Conservation (phyloP, 768 basidiomycete genomes). For the Heimioporus sp. region DNA sequence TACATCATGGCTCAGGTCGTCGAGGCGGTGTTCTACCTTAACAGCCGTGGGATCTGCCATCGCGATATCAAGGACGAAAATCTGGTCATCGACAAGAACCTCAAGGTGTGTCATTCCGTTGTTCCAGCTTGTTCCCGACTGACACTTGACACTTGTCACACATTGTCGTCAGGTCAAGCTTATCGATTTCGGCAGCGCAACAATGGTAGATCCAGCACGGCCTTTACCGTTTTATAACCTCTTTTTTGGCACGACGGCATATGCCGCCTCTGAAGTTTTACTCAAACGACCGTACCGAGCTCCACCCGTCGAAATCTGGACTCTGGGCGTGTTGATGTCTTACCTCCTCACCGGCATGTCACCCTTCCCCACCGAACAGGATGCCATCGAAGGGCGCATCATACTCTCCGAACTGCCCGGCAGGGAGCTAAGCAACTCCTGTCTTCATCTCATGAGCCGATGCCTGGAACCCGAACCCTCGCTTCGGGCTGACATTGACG, state of each 20-base stretch:
- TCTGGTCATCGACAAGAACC: constrained; percentile 69
- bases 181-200: constrained; percentile 94
- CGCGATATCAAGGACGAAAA: constrained; percentile 99
- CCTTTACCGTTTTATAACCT: constrained; percentile 67
- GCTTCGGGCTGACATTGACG: constrained; percentile 74
- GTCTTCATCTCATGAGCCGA: constrained; percentile 62
- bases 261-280: constrained; percentile 93
- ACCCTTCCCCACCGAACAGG: constrained; percentile 86
- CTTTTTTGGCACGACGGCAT: constrained; percentile 94
- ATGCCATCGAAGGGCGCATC: constrained; percentile 68
- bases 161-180: constrained; percentile 68
- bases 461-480: constrained; percentile 86
- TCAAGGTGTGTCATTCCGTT: constrained; percentile 48
- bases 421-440: constrained; percentile 41
- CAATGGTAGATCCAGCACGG: constrained; percentile 60
- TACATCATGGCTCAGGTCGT: constrained; percentile 88
- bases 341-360: constrained; percentile 91
- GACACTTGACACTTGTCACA: neutral
- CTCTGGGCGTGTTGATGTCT: constrained; percentile 90
- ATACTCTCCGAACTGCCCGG: constrained; percentile 43
- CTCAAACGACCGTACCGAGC: constrained; percentile 87
- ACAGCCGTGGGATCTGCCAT: constrained; percentile 83
- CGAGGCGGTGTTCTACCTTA: constrained; percentile 78
- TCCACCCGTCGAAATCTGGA: constrained; percentile 95
- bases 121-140: constrained; percentile 3